A percentile compares a stretch with the other conserved stretches of the same genome.
phyloP scores from a whole-genome alignment of 495 filamentous ascomycete genomes.

The Xylaria castorea region DNA sequence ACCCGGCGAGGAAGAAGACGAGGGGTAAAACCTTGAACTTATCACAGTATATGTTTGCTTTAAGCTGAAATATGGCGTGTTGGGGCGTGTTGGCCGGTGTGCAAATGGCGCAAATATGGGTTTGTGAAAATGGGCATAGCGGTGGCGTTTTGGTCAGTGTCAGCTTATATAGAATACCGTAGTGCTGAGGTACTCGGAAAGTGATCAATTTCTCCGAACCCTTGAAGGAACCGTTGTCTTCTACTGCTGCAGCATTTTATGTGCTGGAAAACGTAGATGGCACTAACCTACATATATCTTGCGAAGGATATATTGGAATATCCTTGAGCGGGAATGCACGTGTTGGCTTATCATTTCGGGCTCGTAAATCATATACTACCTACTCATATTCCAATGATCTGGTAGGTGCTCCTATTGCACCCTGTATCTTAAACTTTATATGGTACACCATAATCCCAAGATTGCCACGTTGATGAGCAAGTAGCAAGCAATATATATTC shows the following conservation, averaged over 20 bases:
- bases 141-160: constrained; percentile 31
- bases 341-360: neutral
- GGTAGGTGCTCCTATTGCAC: no score
- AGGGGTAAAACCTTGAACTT: constrained; percentile 51
- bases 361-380: neutral
- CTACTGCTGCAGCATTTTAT: neutral
- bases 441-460: no score
- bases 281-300: neutral
- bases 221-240: neutral
- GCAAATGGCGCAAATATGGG: constrained; percentile 7
- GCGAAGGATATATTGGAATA: neutral
- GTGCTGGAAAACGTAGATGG: neutral
- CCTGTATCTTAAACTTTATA: neutral
- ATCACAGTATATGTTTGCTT: constrained; percentile 61
- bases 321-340: neutral
- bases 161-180: neutral
- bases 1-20: constrained; percentile 28
- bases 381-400: neutral
- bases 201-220: neutral
- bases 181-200: constrained; percentile 1
- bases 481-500: neutral
- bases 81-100: neutral
- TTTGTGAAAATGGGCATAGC: constrained; percentile 34
- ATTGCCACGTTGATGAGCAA: neutral
- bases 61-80: constrained; percentile 16